Percentiles rank a stretch among this genome's conserved stretches.
Conservation (phyloP, 192 early-diverging fungal species). For the Chytriomyces sp. region DNA sequence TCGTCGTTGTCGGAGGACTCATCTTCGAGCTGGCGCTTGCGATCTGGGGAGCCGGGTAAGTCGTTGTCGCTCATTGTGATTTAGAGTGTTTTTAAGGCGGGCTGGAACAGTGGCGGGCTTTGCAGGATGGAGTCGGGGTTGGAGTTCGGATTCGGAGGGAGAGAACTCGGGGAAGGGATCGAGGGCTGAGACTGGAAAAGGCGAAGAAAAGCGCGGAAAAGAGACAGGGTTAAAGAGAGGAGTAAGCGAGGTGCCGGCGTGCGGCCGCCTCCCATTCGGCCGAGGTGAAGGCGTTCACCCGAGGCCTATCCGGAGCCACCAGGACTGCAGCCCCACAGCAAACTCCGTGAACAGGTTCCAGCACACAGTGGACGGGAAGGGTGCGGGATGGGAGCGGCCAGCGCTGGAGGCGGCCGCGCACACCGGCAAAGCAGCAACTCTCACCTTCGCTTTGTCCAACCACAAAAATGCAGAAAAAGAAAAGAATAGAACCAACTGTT, state of each 20-base stretch:
- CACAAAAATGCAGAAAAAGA: background rate
- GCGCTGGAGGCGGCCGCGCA: background rate
- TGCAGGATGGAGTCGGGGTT: background rate
- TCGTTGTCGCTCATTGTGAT: conserved; percentile 3
- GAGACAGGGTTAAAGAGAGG: too few relatives aligned
- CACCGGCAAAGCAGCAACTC: background rate
- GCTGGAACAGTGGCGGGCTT: background rate
- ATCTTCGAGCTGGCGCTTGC: conserved; percentile 44
- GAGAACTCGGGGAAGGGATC: too few relatives aligned
- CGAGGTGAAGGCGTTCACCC: too few relatives aligned
- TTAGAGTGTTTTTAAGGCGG: background rate
- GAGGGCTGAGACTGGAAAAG: background rate
- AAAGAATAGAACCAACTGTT: too few relatives aligned
- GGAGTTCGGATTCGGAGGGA: background rate
- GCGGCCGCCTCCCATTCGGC: too few relatives aligned
- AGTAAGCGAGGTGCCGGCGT: too few relatives aligned
- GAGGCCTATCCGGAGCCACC: too few relatives aligned
- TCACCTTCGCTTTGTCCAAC: background rate
- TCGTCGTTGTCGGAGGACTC: conserved; percentile 40
- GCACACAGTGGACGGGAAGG: too few relatives aligned
- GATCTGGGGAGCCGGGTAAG: conserved; percentile 37
- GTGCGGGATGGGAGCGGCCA: background rate
- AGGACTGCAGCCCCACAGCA: too few relatives aligned
- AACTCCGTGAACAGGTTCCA: too few relatives aligned
- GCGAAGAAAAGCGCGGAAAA: background rate